These are phyloP conservation scores for Spatholobus suberectus DNA, from an alignment of 306 rosid species.

Conservation along the genomic window DNA sequence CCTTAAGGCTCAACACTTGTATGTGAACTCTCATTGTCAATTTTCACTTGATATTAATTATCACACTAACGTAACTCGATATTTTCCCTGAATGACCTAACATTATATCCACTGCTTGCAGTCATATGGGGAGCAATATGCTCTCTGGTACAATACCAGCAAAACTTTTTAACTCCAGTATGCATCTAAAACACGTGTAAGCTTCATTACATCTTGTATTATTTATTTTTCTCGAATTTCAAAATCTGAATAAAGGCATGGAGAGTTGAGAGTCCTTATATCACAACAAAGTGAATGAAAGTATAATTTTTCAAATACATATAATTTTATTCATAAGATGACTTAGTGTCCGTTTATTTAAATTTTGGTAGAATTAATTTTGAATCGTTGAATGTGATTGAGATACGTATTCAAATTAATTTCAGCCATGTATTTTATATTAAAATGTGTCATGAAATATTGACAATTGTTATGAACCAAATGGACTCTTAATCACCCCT, in stretches of 20 bases:
- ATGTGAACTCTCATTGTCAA: conserved; percentile 38
- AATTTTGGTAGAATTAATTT: neutral
- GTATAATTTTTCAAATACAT: neutral
- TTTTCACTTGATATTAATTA: conserved; percentile 21
- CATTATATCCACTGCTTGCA: conserved; percentile 41
- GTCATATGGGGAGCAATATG: conserved; percentile 69
- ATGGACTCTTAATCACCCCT: neutral
- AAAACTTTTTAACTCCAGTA: conserved; percentile 55
- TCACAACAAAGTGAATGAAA: neutral
- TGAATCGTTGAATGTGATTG: neutral
- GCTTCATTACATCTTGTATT: conserved; percentile 37
- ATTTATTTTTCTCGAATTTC: neutral
- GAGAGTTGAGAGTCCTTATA: conserved; percentile 20
- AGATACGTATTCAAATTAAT: neutral
- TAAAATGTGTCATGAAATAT: neutral
- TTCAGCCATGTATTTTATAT: neutral
- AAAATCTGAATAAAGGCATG: neutral
- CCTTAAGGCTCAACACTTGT: conserved; percentile 53
- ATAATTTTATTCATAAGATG: neutral
- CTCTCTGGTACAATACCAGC: conserved; percentile 56
- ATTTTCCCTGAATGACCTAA: conserved; percentile 34
- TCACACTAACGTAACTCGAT: conserved; percentile 17
- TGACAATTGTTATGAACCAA: neutral
- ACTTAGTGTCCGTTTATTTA: neutral
- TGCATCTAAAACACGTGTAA: conserved; percentile 67